Conservation (phyloP, 1,284 basidiomycete species). For the Ustilago trichophora region DNA sequence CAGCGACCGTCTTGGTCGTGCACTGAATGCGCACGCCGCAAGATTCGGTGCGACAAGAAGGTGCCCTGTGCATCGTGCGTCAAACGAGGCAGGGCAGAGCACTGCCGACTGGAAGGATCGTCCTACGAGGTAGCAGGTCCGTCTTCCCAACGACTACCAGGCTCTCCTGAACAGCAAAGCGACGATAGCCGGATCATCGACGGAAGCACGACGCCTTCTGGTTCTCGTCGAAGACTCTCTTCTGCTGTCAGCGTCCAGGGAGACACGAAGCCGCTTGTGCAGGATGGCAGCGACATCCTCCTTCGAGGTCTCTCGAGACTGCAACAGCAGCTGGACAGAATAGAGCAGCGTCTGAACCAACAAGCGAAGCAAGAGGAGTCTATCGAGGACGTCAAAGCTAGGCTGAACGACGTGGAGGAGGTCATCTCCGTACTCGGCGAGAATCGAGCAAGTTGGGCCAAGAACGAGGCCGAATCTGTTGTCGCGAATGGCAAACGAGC, state of each 20-base stretch:
- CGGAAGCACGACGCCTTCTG: neutral
- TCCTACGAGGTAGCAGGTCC: conserved; percentile 12
- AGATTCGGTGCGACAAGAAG: conserved; percentile 55
- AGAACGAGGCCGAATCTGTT: no score
- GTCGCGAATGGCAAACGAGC: neutral
- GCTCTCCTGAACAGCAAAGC: conserved; percentile 5
- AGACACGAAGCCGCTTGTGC: neutral
- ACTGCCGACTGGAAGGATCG: conserved; percentile 36
- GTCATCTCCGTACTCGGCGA: conserved; percentile 37
- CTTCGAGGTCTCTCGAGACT: conserved; percentile 20
- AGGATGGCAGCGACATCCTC: conserved; percentile 8
- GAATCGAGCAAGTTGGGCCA: conserved; percentile 17
- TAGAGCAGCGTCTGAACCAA: conserved; percentile 23
- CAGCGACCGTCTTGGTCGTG: conserved; percentile 53
- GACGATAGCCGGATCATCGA: neutral
- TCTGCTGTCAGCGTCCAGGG: neutral
- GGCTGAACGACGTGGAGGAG: conserved; percentile 35
- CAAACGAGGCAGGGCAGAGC: conserved; percentile 42
- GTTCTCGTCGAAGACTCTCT: conserved; percentile 10
- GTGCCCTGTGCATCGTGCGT: conserved; percentile 52
- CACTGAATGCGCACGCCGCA: conserved; percentile 52
- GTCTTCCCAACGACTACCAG: conserved; percentile 6
- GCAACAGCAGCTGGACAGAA: conserved; percentile 36
- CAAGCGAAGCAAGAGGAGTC: conserved; percentile 15
- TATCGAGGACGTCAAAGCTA: conserved; percentile 32